Evolutionary conservation across 2,329 filamentous ascomycete species (phyloP).

Genomic region (Cladophialophora immunda): DNA sequence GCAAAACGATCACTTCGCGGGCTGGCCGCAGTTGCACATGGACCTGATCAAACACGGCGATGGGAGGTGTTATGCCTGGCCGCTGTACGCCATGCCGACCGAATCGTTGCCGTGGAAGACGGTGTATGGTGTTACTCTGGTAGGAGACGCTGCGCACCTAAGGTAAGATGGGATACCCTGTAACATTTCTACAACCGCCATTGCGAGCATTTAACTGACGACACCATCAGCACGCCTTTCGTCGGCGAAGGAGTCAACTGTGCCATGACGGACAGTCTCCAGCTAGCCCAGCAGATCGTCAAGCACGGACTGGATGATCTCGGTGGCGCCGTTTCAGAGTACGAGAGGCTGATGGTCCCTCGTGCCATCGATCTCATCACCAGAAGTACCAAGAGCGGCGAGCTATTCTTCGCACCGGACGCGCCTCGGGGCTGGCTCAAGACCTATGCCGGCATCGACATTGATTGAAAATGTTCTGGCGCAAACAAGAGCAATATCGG

Average conservation of each 20-base stretch:
- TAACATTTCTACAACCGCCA: too few relatives aligned
- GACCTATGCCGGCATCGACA: slow-evolving; percentile 15
- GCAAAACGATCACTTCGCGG: slow-evolving; percentile 24
- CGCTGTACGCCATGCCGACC: slow-evolving; percentile 36
- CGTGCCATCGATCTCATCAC: slow-evolving; percentile 31
- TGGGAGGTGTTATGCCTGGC: slow-evolving; percentile 40
- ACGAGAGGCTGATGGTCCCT: slow-evolving; percentile 39
- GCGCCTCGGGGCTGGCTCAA: slow-evolving; percentile 22
- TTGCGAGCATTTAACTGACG: slow-evolving; percentile 18
- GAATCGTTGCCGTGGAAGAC: slow-evolving; percentile 36
- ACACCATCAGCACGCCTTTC: slow-evolving; percentile 22
- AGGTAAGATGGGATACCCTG: not conserved
- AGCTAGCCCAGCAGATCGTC: slow-evolving; percentile 31
- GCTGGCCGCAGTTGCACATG: slow-evolving; percentile 36
- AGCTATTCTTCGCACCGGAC: slow-evolving; percentile 19
- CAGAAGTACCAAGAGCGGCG: slow-evolving; percentile 20
- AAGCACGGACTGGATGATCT: slow-evolving; percentile 23
- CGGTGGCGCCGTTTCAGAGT: slow-evolving; percentile 37
- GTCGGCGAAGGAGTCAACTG: slow-evolving; percentile 43
- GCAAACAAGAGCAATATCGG: not conserved
- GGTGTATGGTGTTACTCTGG: slow-evolving; percentile 38
- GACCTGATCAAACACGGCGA: slow-evolving; percentile 38
- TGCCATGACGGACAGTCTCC: slow-evolving; percentile 40
- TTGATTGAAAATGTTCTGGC: slow-evolving; percentile 1
- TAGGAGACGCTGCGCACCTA: slow-evolving; percentile 44